Base-by-base conservation (phyloP, 805 yeast genomes). In the Suhomyces sp. region DNA sequence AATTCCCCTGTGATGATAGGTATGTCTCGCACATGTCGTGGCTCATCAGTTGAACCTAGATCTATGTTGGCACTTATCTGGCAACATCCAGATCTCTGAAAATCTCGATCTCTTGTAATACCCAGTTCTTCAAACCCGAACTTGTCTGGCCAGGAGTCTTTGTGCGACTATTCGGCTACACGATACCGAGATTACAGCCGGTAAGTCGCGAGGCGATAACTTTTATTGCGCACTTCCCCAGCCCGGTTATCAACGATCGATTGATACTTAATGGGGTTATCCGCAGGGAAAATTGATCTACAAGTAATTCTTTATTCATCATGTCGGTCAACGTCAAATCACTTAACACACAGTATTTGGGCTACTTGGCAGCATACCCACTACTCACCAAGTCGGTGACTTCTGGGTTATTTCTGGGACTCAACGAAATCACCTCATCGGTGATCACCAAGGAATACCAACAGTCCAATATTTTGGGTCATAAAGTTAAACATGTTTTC, bases 371-470 rank as follows among this genome's bases (percentile, higher is more conserved):
- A 6, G 72, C 68, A 51, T 71, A 81, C 53, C 90, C 90, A 0
- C 64, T 85, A 10, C 63, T 80, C 45, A 84, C 88, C 46, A 85
- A 85, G 60, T 72, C 84, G 1, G 55, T 79, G 17, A 84, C 89
- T 0, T 76, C 84, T 1, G 85, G 81, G 0, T 60, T 78, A 0
- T 67, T 84, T n/a, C 79, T 80, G 7, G 73, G 81, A 0, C 67
- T 84, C 44, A 84, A 83, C 57, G 90, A 85, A 61, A 66, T 77
- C 37, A 72, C 84, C 13, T 85, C 89, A 0, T 72, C 83, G 2
- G 53, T 68, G 0, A 58, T 80, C 12, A 75, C 87, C 2, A 73
- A 77, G 40, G 85, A 83, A 48, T 65, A 68, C 54, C 61, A 68
- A 21, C 54, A 62, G 9, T 24, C 62, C 5, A 50, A 46, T 9